Conservation (phyloP, 1,139 yeast species). For the Yamadazyma triangularis region DNA sequence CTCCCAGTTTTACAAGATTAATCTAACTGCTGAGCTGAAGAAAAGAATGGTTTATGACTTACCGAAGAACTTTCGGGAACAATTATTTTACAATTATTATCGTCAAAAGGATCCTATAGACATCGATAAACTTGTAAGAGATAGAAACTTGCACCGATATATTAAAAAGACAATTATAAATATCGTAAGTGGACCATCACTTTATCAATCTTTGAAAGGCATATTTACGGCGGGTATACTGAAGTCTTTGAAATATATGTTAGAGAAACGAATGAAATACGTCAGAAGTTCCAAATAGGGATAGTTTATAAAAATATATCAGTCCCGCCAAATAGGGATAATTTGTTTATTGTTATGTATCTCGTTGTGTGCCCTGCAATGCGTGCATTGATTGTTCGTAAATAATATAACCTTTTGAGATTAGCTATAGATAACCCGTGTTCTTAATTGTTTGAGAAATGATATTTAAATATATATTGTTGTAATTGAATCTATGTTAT, state of each 20-base stretch:
- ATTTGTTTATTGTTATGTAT: background rate
- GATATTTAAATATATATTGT: too few relatives aligned
- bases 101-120: slow-evolving; percentile 23
- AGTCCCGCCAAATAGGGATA: background rate
- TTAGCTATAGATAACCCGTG: too few relatives aligned
- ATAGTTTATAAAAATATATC: too few relatives aligned
- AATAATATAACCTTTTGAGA: too few relatives aligned
- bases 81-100: slow-evolving; percentile 38
- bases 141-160: slow-evolving; percentile 25
- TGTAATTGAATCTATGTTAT: too few relatives aligned
- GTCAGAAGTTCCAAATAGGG: too few relatives aligned
- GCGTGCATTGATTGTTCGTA: too few relatives aligned
- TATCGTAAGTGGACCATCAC: slow-evolving; percentile 67
- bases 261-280: slow-evolving; percentile 55
- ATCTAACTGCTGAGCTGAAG: slow-evolving; percentile 15
- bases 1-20: slow-evolving; percentile 10
- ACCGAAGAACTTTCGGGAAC: slow-evolving; percentile 50
- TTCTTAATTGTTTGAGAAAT: too few relatives aligned
- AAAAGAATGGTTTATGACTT: slow-evolving; percentile 35
- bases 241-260: slow-evolving; percentile 70
- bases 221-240: slow-evolving; percentile 78
- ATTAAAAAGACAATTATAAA: slow-evolving; percentile 45
- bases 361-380: too few relatives aligned
- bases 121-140: slow-evolving; percentile 12
- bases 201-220: slow-evolving; percentile 78